phyloP scores from a whole-genome alignment of 208 protist species.

The Vickermania ingenoplastis region DNA sequence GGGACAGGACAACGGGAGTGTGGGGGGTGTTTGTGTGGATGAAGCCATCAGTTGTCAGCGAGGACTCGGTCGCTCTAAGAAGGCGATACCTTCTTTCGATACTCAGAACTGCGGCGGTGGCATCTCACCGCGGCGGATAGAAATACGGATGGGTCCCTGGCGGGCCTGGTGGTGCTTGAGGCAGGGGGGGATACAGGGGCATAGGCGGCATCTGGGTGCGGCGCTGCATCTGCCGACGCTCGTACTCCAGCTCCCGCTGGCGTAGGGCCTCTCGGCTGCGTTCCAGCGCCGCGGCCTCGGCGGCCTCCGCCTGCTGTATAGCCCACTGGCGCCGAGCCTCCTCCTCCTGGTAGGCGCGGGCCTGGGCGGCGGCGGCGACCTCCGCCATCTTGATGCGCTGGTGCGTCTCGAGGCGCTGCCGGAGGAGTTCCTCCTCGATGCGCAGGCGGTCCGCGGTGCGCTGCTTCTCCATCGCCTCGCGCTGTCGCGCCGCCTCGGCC shows the following conservation, averaged over 20 bases:
- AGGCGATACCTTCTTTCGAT: no score
- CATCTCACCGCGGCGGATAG: no score
- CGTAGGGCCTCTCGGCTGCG: constrained; percentile 30
- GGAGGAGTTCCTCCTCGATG: constrained; percentile 55
- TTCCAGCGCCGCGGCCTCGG: constrained; percentile 6
- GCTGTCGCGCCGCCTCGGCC: constrained; percentile 18
- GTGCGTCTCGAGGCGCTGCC: constrained; percentile 32
- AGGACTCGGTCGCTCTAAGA: no score
- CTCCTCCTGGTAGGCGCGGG: background rate
- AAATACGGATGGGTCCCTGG: no score
- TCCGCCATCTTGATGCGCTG: constrained; percentile 3
- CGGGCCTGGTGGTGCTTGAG: no score
- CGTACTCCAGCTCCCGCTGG: constrained; percentile 38
- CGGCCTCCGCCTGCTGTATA: constrained; percentile 8
- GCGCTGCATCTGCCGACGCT: constrained; percentile 14
- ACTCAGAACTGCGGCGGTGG: no score
- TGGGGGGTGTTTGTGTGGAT: no score
- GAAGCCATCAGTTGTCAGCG: no score
- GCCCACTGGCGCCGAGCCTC: constrained; percentile 8
- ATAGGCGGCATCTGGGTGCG: no score
- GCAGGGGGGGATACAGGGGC: no score
- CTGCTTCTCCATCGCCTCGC: constrained; percentile 24
- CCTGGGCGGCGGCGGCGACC: background rate
- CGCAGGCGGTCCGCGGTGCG: constrained; percentile 54
- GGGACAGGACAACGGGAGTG: no score